Evolutionary conservation across 768 basidiomycete genomes (phyloP), one percentile per base, ranked within the genome.

Genomic region (Lactarius tabidus): DNA sequence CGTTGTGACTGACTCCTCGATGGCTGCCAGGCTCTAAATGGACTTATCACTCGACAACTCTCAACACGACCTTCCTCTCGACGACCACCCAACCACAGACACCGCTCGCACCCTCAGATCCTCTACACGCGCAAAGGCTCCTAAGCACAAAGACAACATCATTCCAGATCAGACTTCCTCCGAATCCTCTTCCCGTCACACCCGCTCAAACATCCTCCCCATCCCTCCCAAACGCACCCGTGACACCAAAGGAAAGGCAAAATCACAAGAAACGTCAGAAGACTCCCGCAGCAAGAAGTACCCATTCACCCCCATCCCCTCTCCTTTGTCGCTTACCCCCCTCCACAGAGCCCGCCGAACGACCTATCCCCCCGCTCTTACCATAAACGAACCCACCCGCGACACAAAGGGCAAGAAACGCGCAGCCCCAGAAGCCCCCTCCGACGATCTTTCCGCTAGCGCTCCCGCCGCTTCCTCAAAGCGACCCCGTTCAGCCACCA

Each of bases 321-420:
- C 54, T 62, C 43, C 58, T 59, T 57, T 67, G 48, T 51, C 56
- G 35, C 65, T 55, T 14, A 33, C 36, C 33, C 35, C 63, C 59
- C 36, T 59, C 12, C 36, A 36, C 72, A 91, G 89, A 75, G 78
- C 83, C 71, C 85, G 87, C 72, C 84, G 85, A 72, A 79, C 82
- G 66, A 82, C 84, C 57, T 77, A 78, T 53, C 77, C 79, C 71
- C 57, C 79, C 69, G 73, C 82, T 70, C 75, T 77, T 78, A 84
- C 77, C 63, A 93, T 92, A 77, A 87, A 86, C 86, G 92, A 93
- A 81, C 84, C 88, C 57, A 70, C 78, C 3, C 82, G 82, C 72
- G 91, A 93, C 77, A 76, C 77, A 69, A 95, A 95, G 77, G 95
- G 93, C 64, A 97, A 97, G 86, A 96, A 95, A 79, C 89, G 92